These are phyloP conservation scores for Calvatia gigantea DNA, from an alignment of 768 basidiomycete genomes.

Conservation along the genomic window DNA sequence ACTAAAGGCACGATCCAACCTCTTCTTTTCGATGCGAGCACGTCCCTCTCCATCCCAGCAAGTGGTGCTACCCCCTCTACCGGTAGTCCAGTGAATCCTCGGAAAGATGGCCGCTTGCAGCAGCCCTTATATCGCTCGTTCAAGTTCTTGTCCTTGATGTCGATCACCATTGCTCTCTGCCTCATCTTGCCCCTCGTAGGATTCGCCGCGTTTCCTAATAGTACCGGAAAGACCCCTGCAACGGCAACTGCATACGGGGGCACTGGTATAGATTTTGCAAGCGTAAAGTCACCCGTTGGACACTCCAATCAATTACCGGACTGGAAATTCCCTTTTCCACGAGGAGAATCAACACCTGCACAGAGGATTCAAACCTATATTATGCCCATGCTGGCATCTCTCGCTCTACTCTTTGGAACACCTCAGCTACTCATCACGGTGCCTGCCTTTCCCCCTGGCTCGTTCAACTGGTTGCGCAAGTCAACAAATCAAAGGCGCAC, in stretches of 20 bases:
- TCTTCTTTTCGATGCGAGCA: constrained; percentile 2
- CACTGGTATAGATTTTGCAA: neutral
- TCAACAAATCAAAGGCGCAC: neutral
- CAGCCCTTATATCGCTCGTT: constrained; percentile 44
- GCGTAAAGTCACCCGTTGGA: neutral
- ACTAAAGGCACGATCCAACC: constrained; percentile 29
- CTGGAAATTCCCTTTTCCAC: constrained; percentile 10
- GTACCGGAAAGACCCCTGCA: constrained; percentile 34
- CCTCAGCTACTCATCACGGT: constrained; percentile 57
- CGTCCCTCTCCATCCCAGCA: neutral
- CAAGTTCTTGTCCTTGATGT: constrained; percentile 48
- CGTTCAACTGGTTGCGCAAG: constrained; percentile 5
- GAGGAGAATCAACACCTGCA: constrained; percentile 12
- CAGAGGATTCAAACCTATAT: constrained; percentile 30
- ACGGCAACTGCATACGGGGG: constrained; percentile 13
- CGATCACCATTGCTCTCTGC: constrained; percentile 43
- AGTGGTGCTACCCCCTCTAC: constrained; percentile 36
- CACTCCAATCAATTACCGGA: neutral
- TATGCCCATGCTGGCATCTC: constrained; percentile 38
- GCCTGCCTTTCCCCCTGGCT: constrained; percentile 48
- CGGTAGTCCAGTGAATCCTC: constrained; percentile 36
- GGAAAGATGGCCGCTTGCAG: constrained; percentile 11
- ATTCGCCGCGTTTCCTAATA: constrained; percentile 36
- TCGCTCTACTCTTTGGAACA: constrained; percentile 54
- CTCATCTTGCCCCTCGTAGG: constrained; percentile 58